These are phyloP conservation scores for Aspergillus transmontanensis DNA, from an alignment of 2,329 filamentous ascomycete genomes.

Conservation along the genomic window DNA sequence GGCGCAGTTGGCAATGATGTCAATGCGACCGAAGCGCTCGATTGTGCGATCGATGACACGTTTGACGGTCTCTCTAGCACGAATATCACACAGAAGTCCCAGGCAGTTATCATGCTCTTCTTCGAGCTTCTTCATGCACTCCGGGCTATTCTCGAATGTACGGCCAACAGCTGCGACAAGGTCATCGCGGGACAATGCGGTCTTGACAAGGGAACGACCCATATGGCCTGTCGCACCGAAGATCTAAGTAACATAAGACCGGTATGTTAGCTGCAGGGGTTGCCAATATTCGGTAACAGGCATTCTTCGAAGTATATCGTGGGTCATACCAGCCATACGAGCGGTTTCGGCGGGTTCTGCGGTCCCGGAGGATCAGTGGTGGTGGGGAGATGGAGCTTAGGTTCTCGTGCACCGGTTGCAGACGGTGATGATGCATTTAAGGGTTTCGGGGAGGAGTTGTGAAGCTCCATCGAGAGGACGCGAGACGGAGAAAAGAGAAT, in stretches of 20 bases:
- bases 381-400: slow-evolving; percentile 67
- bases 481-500: neutral
- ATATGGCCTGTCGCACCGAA: slow-evolving; percentile 98
- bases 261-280: neutral
- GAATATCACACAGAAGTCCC: slow-evolving; percentile 85
- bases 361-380: slow-evolving; percentile 84
- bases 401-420: slow-evolving; percentile 34
- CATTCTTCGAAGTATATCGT: neutral
- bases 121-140: slow-evolving; percentile 72
- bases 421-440: slow-evolving; percentile 24
- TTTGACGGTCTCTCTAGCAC: slow-evolving; percentile 75
- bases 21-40: slow-evolving; percentile 75
- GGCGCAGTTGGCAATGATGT: slow-evolving; percentile 90
- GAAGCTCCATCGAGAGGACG: slow-evolving; percentile 26
- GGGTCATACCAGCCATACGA: slow-evolving; percentile 81
- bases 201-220: slow-evolving; percentile 85
- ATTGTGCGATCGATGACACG: slow-evolving; percentile 71
- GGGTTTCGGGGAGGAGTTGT: slow-evolving; percentile 27
- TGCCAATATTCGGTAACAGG: neutral
- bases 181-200: slow-evolving; percentile 77
- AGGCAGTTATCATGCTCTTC: slow-evolving; percentile 63
- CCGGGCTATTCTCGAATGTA: slow-evolving; percentile 72
- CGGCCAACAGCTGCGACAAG: slow-evolving; percentile 84
- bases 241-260: slow-evolving; percentile 55
- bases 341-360: slow-evolving; percentile 68